Evolutionary conservation across 2,329 filamentous ascomycete genomes (phyloP).

Genomic region (Penicillium crustosum): DNA sequence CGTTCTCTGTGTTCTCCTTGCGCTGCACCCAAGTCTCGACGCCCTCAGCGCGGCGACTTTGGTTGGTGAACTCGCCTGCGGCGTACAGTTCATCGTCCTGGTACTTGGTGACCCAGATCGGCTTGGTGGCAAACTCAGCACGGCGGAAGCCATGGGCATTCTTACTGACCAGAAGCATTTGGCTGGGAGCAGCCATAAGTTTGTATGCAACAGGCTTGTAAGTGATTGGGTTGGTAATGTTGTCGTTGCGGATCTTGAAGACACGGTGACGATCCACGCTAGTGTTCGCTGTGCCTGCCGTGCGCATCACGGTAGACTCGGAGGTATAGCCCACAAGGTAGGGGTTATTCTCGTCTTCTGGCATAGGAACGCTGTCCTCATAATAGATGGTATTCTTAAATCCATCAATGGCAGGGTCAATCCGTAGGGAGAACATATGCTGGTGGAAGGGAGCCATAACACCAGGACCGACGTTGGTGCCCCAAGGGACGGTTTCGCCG

Average conservation of each 20-base stretch:
- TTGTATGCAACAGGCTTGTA: slow-evolving; percentile 58
- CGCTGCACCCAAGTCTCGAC: slow-evolving; percentile 54
- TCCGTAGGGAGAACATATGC: slow-evolving; percentile 69
- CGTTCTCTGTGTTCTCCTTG: slow-evolving; percentile 50
- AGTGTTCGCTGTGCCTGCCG: slow-evolving; percentile 51
- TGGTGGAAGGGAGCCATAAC: slow-evolving; percentile 71
- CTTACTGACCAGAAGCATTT: slow-evolving; percentile 56
- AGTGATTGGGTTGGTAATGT: slow-evolving; percentile 54
- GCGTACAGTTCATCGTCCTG: slow-evolving; percentile 54
- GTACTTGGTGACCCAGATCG: slow-evolving; percentile 58
- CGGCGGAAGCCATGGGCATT: slow-evolving; percentile 51
- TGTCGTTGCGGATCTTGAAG: slow-evolving; percentile 60
- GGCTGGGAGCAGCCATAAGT: slow-evolving; percentile 56
- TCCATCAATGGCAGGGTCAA: slow-evolving; percentile 63
- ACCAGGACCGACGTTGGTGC: slow-evolving; percentile 67
- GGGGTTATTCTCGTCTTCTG: slow-evolving; percentile 53
- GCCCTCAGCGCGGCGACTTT: slow-evolving; percentile 54
- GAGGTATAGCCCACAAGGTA: slow-evolving; percentile 54
- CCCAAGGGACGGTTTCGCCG: slow-evolving; percentile 63
- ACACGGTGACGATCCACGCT: slow-evolving; percentile 51
- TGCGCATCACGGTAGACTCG: slow-evolving; percentile 48
- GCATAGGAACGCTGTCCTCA: slow-evolving; percentile 61
- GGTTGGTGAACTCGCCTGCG: slow-evolving; percentile 58
- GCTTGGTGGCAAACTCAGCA: slow-evolving; percentile 56
- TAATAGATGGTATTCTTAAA: slow-evolving; percentile 57